Percentiles rank a stretch among this genome's conserved stretches.
These are phyloP conservation scores for Pestalotiopsis fici DNA, from an alignment of 2,329 filamentous ascomycete genomes.

Conservation along the genomic window DNA sequence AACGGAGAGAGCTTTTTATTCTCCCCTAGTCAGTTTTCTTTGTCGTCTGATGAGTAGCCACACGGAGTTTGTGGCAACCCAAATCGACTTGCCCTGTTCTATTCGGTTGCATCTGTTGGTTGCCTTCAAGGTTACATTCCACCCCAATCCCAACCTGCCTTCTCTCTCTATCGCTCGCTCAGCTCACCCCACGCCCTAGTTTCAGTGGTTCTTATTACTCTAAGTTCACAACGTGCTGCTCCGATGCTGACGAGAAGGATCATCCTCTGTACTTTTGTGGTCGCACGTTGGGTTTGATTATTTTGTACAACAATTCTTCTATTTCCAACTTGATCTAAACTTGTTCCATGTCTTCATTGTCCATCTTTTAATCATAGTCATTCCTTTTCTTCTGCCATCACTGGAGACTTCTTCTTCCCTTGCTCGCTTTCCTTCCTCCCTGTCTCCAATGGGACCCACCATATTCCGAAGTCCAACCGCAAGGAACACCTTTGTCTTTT, in stretches of 20 bases:
- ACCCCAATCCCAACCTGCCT: not conserved
- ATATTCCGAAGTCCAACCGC: not conserved
- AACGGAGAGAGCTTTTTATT: not conserved
- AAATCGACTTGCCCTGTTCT: not conserved
- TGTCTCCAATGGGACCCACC: not conserved
- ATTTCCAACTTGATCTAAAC: not conserved
- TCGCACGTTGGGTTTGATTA: not conserved
- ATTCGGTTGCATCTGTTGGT: not conserved
- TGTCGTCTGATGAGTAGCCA: not conserved
- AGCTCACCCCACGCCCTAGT: not conserved
- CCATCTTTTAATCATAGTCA: not conserved
- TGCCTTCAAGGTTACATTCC: not conserved
- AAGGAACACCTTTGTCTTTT: not conserved
- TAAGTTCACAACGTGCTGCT: not conserved
- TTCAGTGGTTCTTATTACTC: not conserved
- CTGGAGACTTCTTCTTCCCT: not conserved
- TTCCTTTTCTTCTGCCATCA: not conserved
- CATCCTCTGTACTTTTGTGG: not conserved
- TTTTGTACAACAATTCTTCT: not conserved
- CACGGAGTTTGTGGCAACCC: not conserved
- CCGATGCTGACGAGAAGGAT: not conserved
- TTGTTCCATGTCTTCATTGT: no score
- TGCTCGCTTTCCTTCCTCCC: not conserved
- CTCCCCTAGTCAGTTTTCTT: not conserved
- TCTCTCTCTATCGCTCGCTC: not conserved